A percentile compares a stretch with the other conserved stretches of the same genome.
Evolutionary conservation across 192 early-diverging fungal species (phyloP).

Genomic region (Coemansia sp.): DNA sequence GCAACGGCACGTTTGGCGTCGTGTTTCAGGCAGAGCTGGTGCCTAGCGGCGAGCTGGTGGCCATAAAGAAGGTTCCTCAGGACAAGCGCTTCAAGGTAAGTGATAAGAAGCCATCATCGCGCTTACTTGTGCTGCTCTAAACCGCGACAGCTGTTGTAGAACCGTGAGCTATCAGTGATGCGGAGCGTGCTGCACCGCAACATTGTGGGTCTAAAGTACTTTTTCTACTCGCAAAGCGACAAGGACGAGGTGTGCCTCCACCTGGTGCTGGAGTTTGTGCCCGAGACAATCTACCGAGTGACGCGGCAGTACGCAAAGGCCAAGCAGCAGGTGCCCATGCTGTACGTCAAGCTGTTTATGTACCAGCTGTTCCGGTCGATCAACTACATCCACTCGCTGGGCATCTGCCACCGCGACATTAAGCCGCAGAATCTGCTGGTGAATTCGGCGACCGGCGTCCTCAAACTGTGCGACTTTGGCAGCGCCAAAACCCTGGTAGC

Average conservation of each 20-base stretch:
- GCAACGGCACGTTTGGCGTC: conserved; percentile 98
- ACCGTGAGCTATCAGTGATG: conserved; percentile 68
- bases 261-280: conserved; percentile 91
- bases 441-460: conserved; percentile 82
- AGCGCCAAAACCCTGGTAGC: conserved; percentile 91
- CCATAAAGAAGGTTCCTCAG: conserved; percentile 98
- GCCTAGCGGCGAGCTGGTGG: conserved; percentile 75
- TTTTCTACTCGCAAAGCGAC: conserved; percentile 95
- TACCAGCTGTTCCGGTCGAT: conserved; percentile 97
- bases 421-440: conserved; percentile 98
- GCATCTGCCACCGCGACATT: conserved; percentile 99
- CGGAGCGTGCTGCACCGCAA: conserved; percentile 88
- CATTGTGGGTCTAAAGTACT: conserved; percentile 84
- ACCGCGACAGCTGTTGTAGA: conserved; percentile 11
- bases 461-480: conserved; percentile 99
- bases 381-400: conserved; percentile 93
- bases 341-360: conserved; percentile 97
- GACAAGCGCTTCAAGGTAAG: conserved; percentile 90
- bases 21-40: conserved; percentile 93
- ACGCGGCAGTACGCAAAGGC: conserved; percentile 86
- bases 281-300: conserved; percentile 94
- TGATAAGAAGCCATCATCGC: not conserved
- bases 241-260: conserved; percentile 94
- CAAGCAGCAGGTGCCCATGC: conserved; percentile 92
- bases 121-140: not conserved